phyloP scores from a whole-genome alignment of 2,329 filamentous ascomycete species.

The Xylariaceae sp. region DNA sequence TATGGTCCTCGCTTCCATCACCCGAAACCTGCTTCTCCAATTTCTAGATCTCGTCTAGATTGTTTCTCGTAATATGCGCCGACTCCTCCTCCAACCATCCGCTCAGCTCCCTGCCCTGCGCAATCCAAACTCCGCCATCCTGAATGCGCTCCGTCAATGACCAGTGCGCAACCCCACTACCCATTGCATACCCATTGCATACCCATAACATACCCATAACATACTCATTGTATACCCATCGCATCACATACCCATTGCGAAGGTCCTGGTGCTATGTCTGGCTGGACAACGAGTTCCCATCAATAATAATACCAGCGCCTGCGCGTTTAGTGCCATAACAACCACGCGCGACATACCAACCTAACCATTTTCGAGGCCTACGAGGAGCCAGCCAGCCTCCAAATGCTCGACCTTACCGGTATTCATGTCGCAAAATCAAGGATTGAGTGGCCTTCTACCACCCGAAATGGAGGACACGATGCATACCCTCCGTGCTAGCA shows the following conservation, averaged over 20 bases:
- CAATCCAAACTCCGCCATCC: constrained; percentile 8
- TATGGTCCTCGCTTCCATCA: constrained; percentile 10
- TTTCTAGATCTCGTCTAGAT: constrained; percentile 16
- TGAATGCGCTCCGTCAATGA: constrained; percentile 27
- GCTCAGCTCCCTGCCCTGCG: constrained; percentile 17
- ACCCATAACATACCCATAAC: too few relatives aligned
- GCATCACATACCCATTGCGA: constrained; percentile 13
- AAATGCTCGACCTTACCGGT: constrained; percentile 29
- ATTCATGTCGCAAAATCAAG: constrained; percentile 38
- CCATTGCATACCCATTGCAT: constrained; percentile 9
- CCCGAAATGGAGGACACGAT: constrained; percentile 42
- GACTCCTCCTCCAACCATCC: constrained; percentile 19
- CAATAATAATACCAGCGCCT: constrained; percentile 15
- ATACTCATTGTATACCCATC: too few relatives aligned
- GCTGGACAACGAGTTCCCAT: constrained; percentile 21
- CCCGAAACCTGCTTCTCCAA: constrained; percentile 12
- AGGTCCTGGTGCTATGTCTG: constrained; percentile 16
- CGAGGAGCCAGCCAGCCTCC: constrained; percentile 22
- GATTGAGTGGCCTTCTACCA: constrained; percentile 41
- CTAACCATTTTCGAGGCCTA: constrained; percentile 16
- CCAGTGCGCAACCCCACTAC: constrained; percentile 22
- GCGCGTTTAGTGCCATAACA: constrained; percentile 16
- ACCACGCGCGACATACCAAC: constrained; percentile 18
- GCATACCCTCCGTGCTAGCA: constrained; percentile 35
- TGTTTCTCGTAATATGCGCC: constrained; percentile 22